Conservation (phyloP, 805 yeast species). For the Debaryomyces maramus region DNA sequence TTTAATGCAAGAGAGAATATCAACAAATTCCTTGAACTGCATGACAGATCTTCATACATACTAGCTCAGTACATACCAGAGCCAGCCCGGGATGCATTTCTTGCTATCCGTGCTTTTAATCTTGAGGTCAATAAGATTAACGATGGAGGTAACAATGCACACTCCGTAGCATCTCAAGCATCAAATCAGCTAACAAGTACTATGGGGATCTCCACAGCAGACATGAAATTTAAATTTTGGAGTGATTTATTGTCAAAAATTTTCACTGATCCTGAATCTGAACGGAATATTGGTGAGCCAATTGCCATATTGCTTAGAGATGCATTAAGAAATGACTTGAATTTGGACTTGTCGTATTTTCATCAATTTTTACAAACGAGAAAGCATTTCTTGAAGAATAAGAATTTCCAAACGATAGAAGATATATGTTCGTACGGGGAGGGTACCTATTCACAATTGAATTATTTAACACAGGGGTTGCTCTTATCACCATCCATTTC, state of each 20-base stretch:
- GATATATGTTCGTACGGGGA: constrained; percentile 77
- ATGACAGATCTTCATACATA: constrained; percentile 64
- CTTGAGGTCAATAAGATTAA: constrained; percentile 58
- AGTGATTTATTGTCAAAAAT: constrained; percentile 55
- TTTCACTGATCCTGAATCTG: constrained; percentile 33
- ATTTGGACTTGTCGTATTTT: constrained; percentile 54
- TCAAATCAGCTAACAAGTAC: constrained; percentile 27
- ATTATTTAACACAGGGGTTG: constrained; percentile 62
- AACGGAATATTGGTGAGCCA: constrained; percentile 57
- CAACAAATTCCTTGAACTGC: constrained; percentile 40
- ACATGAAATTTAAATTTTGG: constrained; percentile 75
- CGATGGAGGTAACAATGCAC: constrained; percentile 25
- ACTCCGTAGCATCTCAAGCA: constrained; percentile 30
- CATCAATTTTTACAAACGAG: constrained; percentile 61
- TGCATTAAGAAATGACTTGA: constrained; percentile 48
- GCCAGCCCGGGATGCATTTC: constrained; percentile 58
- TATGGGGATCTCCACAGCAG: constrained; percentile 41
- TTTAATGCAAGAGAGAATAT: constrained; percentile 43
- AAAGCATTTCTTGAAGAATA: constrained; percentile 49
- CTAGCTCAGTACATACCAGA: constrained; percentile 69
- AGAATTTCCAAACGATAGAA: constrained; percentile 48
- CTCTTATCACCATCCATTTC: constrained; percentile 57
- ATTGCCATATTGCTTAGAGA: constrained; percentile 58
- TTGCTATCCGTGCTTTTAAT: constrained; percentile 67
- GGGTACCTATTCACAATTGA: constrained; percentile 72